Conservation (phyloP, 1,284 basidiomycete species). For the Fomitiporia mediterranea region DNA sequence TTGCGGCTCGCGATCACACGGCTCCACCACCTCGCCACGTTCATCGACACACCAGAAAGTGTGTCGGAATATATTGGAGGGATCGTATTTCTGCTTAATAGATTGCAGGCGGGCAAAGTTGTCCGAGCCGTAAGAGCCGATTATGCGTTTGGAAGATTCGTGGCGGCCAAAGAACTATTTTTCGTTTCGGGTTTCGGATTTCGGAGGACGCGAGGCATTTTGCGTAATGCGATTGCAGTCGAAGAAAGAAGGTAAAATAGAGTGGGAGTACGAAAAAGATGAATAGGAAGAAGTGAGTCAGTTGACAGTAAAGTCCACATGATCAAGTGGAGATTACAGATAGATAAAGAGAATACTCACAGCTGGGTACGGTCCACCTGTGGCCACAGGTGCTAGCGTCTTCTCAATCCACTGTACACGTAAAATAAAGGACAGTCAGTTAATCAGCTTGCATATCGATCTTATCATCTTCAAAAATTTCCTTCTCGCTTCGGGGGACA, state of each 20-base stretch:
- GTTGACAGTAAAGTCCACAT: constrained; percentile 1
- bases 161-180: constrained; percentile 76
- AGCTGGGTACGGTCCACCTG: constrained; percentile 78
- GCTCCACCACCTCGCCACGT: constrained; percentile 43
- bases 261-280: constrained; percentile 19
- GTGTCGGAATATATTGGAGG: constrained; percentile 65
- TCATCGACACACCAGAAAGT: constrained; percentile 71
- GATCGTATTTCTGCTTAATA: constrained; percentile 74
- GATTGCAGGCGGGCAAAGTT: constrained; percentile 67
- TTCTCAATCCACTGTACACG: constrained; percentile 66
- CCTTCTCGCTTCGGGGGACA: no score
- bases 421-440: neutral
- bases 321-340: neutral
- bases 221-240: no score
- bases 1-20: constrained; percentile 53
- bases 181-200: constrained; percentile 2
- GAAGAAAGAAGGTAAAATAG: neutral
- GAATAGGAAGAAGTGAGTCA: constrained; percentile 21
- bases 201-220: neutral
- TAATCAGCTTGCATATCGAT: no score
- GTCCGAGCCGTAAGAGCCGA: constrained; percentile 63
- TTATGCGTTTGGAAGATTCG: constrained; percentile 57
- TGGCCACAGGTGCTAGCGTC: constrained; percentile 61
- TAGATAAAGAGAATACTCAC: constrained; percentile 42
- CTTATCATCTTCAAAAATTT: no score